These are phyloP conservation scores for Takashimella koratensis DNA, from an alignment of 1,284 basidiomycete species.

Conservation along the genomic window DNA sequence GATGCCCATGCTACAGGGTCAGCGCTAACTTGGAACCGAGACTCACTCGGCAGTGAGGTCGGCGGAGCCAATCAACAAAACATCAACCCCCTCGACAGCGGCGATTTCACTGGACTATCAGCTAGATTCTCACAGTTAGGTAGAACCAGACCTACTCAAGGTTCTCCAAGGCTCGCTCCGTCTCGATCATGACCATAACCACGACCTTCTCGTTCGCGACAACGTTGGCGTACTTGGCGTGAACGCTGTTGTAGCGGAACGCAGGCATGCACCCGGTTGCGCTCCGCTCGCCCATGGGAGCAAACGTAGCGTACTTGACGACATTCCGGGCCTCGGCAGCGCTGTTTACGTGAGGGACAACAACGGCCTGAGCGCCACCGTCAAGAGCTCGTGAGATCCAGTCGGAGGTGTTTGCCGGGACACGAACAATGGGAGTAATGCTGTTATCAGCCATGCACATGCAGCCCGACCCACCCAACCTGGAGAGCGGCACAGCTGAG, in stretches of 20 bases:
- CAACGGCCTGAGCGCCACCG: constrained; percentile 21
- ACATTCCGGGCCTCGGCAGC: constrained; percentile 18
- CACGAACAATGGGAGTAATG: constrained; percentile 20
- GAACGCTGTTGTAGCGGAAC: constrained; percentile 14
- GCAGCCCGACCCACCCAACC: constrained; percentile 9
- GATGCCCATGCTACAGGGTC: constrained; percentile 18
- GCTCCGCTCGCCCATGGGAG: constrained; percentile 17
- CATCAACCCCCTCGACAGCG: constrained; percentile 20
- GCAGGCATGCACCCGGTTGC: constrained; percentile 17
- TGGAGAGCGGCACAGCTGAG: constrained; percentile 11
- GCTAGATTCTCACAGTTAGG: constrained; percentile 1
- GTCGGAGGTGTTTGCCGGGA: constrained; percentile 20
- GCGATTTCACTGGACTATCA: constrained; percentile 15
- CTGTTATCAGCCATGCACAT: constrained; percentile 1
- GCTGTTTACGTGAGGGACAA: constrained; percentile 21
- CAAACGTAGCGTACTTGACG: constrained; percentile 17
- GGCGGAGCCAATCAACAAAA: constrained; percentile 14
- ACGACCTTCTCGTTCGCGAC: constrained; percentile 16
- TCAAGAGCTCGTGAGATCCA: constrained; percentile 25
- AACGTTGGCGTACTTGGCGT: constrained; percentile 15
- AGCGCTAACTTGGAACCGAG: not conserved
- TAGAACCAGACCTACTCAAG: constrained; percentile 17
- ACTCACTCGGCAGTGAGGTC: constrained; percentile 21
- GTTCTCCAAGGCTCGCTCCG: constrained; percentile 13
- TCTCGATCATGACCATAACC: constrained; percentile 25